These are phyloP conservation scores for Clarireedia sp. DNA, from an alignment of 2,329 filamentous ascomycete genomes.

Conservation along the genomic window DNA sequence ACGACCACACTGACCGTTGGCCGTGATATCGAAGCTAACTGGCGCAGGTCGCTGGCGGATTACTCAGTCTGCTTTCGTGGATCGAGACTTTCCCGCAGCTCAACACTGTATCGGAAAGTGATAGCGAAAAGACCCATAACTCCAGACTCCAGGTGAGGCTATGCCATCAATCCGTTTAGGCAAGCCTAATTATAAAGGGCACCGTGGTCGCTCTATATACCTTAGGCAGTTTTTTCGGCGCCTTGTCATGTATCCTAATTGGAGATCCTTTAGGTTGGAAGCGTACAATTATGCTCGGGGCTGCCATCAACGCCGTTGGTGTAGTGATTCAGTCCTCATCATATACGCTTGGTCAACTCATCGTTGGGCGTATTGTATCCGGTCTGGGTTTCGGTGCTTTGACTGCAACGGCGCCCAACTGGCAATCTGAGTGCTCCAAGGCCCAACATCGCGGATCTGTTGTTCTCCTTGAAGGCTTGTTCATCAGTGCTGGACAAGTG, in stretches of 20 bases:
- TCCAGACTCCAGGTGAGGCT: conserved; percentile 1
- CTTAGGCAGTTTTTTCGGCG: conserved; percentile 40
- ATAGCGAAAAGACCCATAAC: not conserved
- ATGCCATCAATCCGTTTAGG: not conserved
- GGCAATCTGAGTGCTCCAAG: conserved; percentile 53
- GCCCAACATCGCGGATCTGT: conserved; percentile 50
- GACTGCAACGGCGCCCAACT: conserved; percentile 45
- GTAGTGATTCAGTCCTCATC: conserved; percentile 37
- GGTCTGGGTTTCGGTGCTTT: conserved; percentile 45
- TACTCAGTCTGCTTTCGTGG: conserved; percentile 31
- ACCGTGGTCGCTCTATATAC: conserved; percentile 26
- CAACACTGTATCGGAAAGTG: conserved; percentile 3
- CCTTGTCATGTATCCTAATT: conserved; percentile 25
- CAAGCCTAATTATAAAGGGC: not conserved
- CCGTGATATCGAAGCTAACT: not conserved
- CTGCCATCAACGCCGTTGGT: conserved; percentile 49
- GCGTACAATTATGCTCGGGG: conserved; percentile 48
- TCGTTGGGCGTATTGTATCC: conserved; percentile 41
- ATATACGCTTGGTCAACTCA: conserved; percentile 43
- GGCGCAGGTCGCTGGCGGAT: conserved; percentile 37
- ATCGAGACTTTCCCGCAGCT: conserved; percentile 9
- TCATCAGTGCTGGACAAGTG: conserved; percentile 42
- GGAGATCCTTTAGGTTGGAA: conserved; percentile 50
- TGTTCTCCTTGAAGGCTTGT: conserved; percentile 52
- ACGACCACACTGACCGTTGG: too few relatives aligned